A percentile compares a stretch with the other conserved stretches of the same genome.
These are phyloP conservation scores for Phytophthora cactorum DNA, from an alignment of 352 stramenopile genomes.

Conservation along the genomic window DNA sequence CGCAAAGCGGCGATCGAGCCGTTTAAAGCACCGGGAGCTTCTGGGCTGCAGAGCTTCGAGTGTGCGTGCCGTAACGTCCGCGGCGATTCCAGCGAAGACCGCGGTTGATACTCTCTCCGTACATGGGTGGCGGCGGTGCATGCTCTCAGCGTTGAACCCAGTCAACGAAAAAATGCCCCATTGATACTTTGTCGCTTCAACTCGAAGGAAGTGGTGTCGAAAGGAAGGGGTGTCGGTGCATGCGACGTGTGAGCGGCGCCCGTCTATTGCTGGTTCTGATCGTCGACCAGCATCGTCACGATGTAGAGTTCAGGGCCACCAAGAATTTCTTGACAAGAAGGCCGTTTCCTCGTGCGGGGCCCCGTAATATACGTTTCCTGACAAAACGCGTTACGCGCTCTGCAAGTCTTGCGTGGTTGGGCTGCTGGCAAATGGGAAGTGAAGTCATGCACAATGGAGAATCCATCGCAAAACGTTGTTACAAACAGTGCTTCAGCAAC, in stretches of 20 bases:
- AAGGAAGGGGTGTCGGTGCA: slow-evolving; percentile 4
- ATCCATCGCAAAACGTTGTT: slow-evolving; percentile 10
- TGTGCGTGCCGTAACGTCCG: background rate
- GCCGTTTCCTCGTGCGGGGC: slow-evolving; percentile 17
- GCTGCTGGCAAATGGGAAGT: slow-evolving; percentile 1
- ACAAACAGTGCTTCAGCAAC: background rate
- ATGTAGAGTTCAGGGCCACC: slow-evolving; percentile 4
- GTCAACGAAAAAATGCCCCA: background rate
- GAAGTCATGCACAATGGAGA: slow-evolving; percentile 1
- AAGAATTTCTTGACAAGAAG: slow-evolving; percentile 6
- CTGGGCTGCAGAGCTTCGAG: slow-evolving; percentile 3
- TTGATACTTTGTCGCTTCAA: slow-evolving; percentile 8
- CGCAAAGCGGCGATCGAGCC: slow-evolving; percentile 10
- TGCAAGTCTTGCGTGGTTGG: slow-evolving; percentile 8
- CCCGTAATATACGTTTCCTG: slow-evolving; percentile 1
- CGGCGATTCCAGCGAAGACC: background rate
- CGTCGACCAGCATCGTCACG: slow-evolving; percentile 8
- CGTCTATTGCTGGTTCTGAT: slow-evolving; percentile 13
- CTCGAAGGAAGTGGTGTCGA: background rate
- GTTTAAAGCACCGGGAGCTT: slow-evolving; percentile 5
- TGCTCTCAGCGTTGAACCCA: slow-evolving; percentile 6
- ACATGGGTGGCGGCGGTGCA: background rate
- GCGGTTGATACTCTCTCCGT: background rate
- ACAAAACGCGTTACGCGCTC: slow-evolving; percentile 12
- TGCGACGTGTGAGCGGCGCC: slow-evolving; percentile 13